Base-by-base conservation (phyloP, 2,329 filamentous ascomycete species). In the Aspergillus tamarii region DNA sequence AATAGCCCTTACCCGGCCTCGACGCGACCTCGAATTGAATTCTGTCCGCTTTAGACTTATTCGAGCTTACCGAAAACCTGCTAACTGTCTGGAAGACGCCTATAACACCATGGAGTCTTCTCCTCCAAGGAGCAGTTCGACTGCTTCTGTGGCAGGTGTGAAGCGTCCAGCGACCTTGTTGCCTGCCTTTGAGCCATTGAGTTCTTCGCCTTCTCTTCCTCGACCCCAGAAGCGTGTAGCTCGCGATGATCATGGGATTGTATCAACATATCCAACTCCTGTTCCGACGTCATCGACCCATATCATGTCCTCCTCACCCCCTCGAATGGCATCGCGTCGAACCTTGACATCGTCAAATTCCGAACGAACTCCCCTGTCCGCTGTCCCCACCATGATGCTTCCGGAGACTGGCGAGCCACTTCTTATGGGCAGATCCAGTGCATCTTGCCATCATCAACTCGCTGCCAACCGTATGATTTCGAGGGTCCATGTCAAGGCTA, bases 391-490 rank as follows among this genome's bases (percentile, higher is more conserved):
- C 26, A 84, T 98, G 67, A 88, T 92, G 76, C 87, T 98, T 21
- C 89, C 89, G 60, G 90, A 89, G 69, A 92, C 91, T 79, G 94
- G 94, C 67, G 92, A 96, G 72, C 83, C 88, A 16, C 81, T 97
- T 39, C 85, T 91, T 66, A 95, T 99, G 90, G 95, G 95, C 67
- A 88, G 95, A 69, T 97, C 94, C 7, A 97, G 92, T 81, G 94
- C 93, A 79, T 96, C 94, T 16, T 96, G 93, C n/a, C 89, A 97
- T 75, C 95, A 94, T 77, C 94, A 97, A 80, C 86, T 99, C 16
- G 95, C 95, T 30, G 88, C 92, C 70, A 97, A 96, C 80, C 91
- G 93, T 54, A 87, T 96, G 64, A 93, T 99, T 67, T 98, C 95
- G 73, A 91, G 95, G 74, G 88, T 98, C 28, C 95, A 99, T 76